Base-by-base conservation (phyloP, 2,329 filamentous ascomycete genomes). In the Coniella vitis region DNA sequence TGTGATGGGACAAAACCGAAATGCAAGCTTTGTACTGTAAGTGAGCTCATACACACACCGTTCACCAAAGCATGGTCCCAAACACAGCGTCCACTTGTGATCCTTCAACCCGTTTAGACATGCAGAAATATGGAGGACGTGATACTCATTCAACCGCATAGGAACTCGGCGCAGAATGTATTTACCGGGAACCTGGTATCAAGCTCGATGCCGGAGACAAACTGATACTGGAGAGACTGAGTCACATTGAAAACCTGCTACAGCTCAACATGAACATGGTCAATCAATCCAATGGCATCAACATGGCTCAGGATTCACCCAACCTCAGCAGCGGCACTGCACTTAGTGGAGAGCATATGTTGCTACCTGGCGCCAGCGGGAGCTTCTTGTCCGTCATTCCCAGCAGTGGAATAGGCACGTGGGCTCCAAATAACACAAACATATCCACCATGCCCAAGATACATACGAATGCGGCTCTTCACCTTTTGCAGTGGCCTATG, bases 161-260 rank as follows among this genome's bases (percentile, higher is more conserved):
- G 45, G 45, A 91, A 63, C 72, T 91, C 36, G 86, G 87, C 47
- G 87, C 86, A 38, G 86, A 91, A 55, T 93, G 87, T 65, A 77
- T 90, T 56, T 93, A 93, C 65, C 79, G 87, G 55, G 87, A 93
- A 63, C 87, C 87, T 7, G 87, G 87, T 3, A 87, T 91, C 71
- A 93, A 93, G 68, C 78, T 93, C 9, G 87, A 93, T 63, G 86
- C 87, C 32, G 87, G 87, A 56, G 87, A 91, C 70, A 91, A 90
- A 68, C 73, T 93, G 49, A 93, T 93, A 53, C 70, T 93, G 34
- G 87, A 91, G 62, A 83, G 85, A 48, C 72, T 93, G 32, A 81
- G 77, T 58, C 81, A 85, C 46, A 90, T 93, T 59, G 87, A 93
- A 65, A 84, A 75, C 44, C 70, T 93, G 38, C 73, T 93, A n/a